Evolutionary conservation across 2,329 filamentous ascomycete species (phyloP), one percentile per base, ranked within the genome.

Genomic region (Alternaria incomplexa): DNA sequence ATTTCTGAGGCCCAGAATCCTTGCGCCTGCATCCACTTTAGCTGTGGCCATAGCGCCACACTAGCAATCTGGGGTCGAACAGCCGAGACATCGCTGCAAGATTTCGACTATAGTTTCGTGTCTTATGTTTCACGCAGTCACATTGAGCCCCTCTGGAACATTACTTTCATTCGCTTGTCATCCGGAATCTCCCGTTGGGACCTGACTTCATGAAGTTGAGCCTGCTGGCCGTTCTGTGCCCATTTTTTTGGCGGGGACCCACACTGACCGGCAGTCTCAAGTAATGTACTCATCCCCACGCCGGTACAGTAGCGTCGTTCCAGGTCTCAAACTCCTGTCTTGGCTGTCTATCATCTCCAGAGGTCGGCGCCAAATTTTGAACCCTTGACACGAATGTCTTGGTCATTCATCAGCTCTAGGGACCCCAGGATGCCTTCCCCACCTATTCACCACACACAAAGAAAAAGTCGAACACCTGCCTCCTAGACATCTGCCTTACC

Each of bases 21-120:
- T 53, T 61, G 65, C 63, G 30, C 28, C 30, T 58, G 61, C 57
- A 26, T 28, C 36, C 52, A 48, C 50, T 51, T 62, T 65, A 61
- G 55, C 43, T 48, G 44, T 62, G 64, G 67, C 36, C 65, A 65
- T 62, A 65, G 68, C 68, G 63, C 45, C 26, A 17, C 45, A 32
- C 56, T 61, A 58, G 11, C 22, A 28, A 56, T 62, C 64, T 59
- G 61, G 66, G 68, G 64, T 63, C 52, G 51, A 32, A 54, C 58
- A 62, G 48, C 61, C 56, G 64, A 61, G 64, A 61, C 59, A 53
- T 43, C 44, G 44, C 32, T 51, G 26, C 40, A 43, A 30, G 25
- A 28, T 61, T 56, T 43, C 26, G 28, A 48, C 51, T 23, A 63
- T 47, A 53, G 47, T 25, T 63, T 47, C 52, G 57, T 57, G 52